Evolutionary conservation across 2,329 filamentous ascomycete genomes (phyloP).

Genomic region (Xylaria sp.): DNA sequence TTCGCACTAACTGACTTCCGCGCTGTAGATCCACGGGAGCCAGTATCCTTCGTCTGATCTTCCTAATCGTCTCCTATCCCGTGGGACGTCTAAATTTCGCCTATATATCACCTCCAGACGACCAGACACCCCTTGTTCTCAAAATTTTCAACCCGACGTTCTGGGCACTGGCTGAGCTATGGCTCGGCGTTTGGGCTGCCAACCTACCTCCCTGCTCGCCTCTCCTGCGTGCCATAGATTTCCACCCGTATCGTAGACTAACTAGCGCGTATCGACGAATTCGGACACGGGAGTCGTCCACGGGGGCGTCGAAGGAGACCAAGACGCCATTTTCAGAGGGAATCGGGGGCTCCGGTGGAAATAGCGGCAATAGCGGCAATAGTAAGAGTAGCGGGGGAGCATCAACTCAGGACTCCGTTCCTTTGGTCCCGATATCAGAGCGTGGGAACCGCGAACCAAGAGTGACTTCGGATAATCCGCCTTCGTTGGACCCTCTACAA

Average conservation of each 20-base stretch:
- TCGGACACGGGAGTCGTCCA: conserved; percentile 24
- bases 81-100: conserved; percentile 36
- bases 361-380: not conserved
- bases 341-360: not conserved
- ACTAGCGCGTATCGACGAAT: conserved; percentile 26
- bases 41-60: conserved; percentile 35
- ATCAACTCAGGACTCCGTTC: conserved; percentile 10
- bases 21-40: conserved; percentile 31
- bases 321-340: conserved; percentile 2
- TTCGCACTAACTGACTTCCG: not conserved
- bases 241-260: conserved; percentile 30
- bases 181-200: conserved; percentile 34
- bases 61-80: conserved; percentile 36
- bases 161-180: conserved; percentile 33
- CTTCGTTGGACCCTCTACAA: conserved; percentile 15
- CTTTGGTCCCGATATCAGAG: not conserved
- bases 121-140: conserved; percentile 34
- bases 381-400: not conserved
- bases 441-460: not conserved
- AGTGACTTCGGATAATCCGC: conserved; percentile 15
- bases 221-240: conserved; percentile 19
- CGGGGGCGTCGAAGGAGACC: not conserved
- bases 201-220: conserved; percentile 35
- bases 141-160: conserved; percentile 37
- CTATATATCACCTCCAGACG: conserved; percentile 31